phyloP scores from a whole-genome alignment of 2,329 filamentous ascomycete species.

The Chaetomium sp. region DNA sequence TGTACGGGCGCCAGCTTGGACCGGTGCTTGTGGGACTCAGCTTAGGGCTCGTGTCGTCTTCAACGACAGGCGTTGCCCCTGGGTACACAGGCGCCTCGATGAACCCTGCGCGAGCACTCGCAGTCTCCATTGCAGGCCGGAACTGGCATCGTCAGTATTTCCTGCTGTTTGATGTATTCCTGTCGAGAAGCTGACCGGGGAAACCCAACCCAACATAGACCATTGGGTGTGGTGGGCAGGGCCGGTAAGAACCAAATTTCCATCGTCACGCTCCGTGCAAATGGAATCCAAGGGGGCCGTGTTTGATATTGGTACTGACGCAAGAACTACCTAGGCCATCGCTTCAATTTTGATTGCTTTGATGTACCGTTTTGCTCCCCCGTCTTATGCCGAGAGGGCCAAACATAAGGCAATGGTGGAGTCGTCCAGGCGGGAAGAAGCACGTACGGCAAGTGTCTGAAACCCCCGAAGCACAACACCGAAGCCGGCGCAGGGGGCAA shows the following conservation, averaged over 20 bases:
- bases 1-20: slow-evolving; percentile 53
- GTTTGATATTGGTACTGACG: not conserved
- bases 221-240: slow-evolving; percentile 47
- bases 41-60: slow-evolving; percentile 2
- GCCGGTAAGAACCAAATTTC: slow-evolving; percentile 33
- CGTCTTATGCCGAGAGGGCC: slow-evolving; percentile 32
- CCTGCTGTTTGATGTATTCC: not conserved
- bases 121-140: slow-evolving; percentile 44
- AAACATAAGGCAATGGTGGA: not conserved
- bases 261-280: not conserved
- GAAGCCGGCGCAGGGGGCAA: not conserved
- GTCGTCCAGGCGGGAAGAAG: not conserved
- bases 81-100: slow-evolving; percentile 48
- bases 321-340: slow-evolving; percentile 13
- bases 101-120: slow-evolving; percentile 51
- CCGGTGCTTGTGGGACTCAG: slow-evolving; percentile 44
- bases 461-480: not conserved
- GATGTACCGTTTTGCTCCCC: slow-evolving; percentile 40
- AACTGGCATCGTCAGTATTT: slow-evolving; percentile 10
- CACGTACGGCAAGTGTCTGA: not conserved
- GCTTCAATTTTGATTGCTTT: slow-evolving; percentile 36
- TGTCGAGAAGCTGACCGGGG: slow-evolving; percentile 29
- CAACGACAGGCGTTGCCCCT: slow-evolving; percentile 43
- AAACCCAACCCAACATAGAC: slow-evolving; percentile 27
- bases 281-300: not conserved